Percentiles rank a stretch among this genome's conserved stretches.
These are phyloP conservation scores for Schwanniomyces occidentalis DNA, from an alignment of 805 yeast genomes.

Conservation along the genomic window DNA sequence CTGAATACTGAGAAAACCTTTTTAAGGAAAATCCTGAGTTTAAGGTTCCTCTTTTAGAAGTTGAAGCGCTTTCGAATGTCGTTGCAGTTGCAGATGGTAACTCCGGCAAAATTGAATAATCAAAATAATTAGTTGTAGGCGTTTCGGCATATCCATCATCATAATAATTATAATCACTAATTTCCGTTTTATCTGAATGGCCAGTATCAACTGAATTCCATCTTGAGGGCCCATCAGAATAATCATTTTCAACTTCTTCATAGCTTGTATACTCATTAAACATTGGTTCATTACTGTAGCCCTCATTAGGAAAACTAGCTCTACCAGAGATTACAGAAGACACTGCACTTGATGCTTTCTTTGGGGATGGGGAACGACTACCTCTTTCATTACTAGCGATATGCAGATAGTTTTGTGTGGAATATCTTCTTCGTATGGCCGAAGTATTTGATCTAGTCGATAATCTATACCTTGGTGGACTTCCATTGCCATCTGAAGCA, in stretches of 20 bases:
- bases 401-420: too few relatives aligned
- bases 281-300: too few relatives aligned
- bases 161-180: conserved; percentile 4
- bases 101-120: conserved; percentile 37
- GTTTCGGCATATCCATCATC: conserved; percentile 14
- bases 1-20: conserved; percentile 25
- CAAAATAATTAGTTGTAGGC: conserved; percentile 27
- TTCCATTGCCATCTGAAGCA: too few relatives aligned
- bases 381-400: too few relatives aligned
- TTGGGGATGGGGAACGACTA: conserved; percentile 32
- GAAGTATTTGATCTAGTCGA: too few relatives aligned
- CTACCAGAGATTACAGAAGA: too few relatives aligned
- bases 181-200: conserved; percentile 9
- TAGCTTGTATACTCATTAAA: too few relatives aligned
- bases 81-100: conserved; percentile 19
- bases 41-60: conserved; percentile 17
- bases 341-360: too few relatives aligned
- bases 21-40: conserved; percentile 36
- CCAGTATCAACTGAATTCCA: conserved; percentile 6
- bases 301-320: too few relatives aligned
- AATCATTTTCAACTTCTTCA: conserved; percentile 4
- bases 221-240: conserved; percentile 4
- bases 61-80: conserved; percentile 9
- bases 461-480: too few relatives aligned
- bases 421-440: too few relatives aligned